A percentile compares a stretch with the other conserved stretches of the same genome.
phyloP scores from a whole-genome alignment of 2,329 filamentous ascomycete species.

The Dactylellina cionopaga region DNA sequence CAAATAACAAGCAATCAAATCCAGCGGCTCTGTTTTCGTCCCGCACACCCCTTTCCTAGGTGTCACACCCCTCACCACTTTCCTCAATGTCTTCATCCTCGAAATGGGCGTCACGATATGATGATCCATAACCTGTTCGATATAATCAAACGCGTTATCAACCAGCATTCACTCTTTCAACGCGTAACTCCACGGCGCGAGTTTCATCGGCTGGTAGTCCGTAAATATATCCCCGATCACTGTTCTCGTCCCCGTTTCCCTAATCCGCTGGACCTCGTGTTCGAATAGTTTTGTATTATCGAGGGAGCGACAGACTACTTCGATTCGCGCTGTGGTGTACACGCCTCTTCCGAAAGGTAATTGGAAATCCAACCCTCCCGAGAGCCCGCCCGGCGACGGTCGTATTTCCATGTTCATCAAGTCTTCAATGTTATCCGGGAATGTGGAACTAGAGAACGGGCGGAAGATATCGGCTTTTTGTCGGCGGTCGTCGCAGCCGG shows the following conservation, averaged over 20 bases:
- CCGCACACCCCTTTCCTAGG: not conserved
- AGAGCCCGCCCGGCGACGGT: not conserved
- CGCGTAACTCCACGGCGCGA: conserved; percentile 31
- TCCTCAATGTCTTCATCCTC: not conserved
- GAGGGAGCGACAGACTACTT: conserved; percentile 2
- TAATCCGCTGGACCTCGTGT: conserved; percentile 1
- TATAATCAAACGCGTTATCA: not conserved
- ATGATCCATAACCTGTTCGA: conserved; percentile 4
- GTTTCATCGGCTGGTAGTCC: conserved; percentile 9
- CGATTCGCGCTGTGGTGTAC: conserved; percentile 17
- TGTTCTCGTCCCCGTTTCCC: not conserved
- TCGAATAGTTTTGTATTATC: not conserved
- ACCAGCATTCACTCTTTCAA: conserved; percentile 13
- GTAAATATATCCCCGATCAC: not conserved
- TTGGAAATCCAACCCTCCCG: not conserved
- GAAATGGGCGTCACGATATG: not conserved
- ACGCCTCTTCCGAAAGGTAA: not conserved
- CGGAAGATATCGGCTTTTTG: conserved; percentile 5
- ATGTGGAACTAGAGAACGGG: not conserved
- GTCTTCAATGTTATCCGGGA: not conserved
- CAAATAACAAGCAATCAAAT: conserved; percentile 22
- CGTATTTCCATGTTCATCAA: conserved; percentile 3
- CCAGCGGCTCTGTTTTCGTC: conserved; percentile 2
- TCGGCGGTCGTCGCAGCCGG: conserved; percentile 20
- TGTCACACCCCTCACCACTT: not conserved